Conservation (phyloP, 495 filamentous ascomycete genomes). For the Gamarada debralockiae region DNA sequence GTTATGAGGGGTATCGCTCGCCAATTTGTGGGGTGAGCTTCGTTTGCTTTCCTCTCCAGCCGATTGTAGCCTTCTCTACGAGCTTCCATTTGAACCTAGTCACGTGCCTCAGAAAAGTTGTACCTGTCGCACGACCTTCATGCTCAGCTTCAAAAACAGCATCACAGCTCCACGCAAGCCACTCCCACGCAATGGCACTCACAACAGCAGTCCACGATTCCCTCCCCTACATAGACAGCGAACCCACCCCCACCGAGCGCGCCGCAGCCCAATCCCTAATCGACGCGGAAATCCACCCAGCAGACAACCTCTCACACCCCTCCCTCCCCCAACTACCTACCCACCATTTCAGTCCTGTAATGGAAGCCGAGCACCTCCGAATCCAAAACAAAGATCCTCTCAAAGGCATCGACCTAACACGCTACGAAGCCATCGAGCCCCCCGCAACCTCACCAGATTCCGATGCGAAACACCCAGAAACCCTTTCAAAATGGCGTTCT, state of each 20-base stretch:
- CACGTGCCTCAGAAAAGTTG: background rate
- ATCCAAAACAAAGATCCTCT: constrained; percentile 48
- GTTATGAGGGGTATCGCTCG: background rate
- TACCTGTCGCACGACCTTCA: background rate
- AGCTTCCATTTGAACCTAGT: background rate
- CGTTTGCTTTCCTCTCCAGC: background rate
- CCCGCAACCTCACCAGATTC: constrained; percentile 22
- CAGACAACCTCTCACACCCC: constrained; percentile 34
- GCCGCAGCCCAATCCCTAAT: constrained; percentile 61
- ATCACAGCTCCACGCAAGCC: background rate
- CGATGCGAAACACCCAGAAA: constrained; percentile 25
- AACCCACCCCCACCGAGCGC: constrained; percentile 56
- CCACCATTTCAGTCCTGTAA: constrained; percentile 51
- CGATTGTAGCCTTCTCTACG: background rate
- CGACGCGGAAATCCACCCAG: constrained; percentile 49
- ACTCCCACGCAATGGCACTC: constrained; percentile 14
- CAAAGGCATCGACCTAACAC: constrained; percentile 68
- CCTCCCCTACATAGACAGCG: constrained; percentile 75
- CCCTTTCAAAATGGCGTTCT: constrained; percentile 14
- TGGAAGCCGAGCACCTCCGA: constrained; percentile 59
- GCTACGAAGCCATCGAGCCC: constrained; percentile 67
- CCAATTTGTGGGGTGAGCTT: too few relatives aligned
- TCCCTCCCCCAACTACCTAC: constrained; percentile 31
- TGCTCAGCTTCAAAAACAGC: background rate
- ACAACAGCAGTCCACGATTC: constrained; percentile 60